A percentile compares a stretch with the other conserved stretches of the same genome.
Evolutionary conservation across 2,329 filamentous ascomycete species (phyloP).

Genomic region (Aureobasidium leucospermi): DNA sequence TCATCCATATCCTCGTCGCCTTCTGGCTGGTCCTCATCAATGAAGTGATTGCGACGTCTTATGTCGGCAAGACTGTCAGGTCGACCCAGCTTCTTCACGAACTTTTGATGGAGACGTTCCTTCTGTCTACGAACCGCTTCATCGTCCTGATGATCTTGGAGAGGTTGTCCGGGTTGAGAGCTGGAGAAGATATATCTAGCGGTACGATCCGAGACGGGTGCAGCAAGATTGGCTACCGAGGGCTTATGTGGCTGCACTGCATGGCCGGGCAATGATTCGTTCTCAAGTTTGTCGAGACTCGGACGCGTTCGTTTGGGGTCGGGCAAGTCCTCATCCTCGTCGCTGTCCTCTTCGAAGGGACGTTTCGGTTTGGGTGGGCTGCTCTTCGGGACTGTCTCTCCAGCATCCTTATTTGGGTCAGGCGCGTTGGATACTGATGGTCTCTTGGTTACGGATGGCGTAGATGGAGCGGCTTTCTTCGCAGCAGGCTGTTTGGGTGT

Average conservation of each 20-base stretch:
- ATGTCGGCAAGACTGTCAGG: constrained; percentile 71
- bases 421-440: constrained; percentile 14
- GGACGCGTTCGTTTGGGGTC: constrained; percentile 26
- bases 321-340: constrained; percentile 31
- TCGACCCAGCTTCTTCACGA: constrained; percentile 82
- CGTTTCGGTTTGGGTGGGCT: constrained; percentile 19
- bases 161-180: constrained; percentile 31
- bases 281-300: constrained; percentile 11
- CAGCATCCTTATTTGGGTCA: constrained; percentile 13
- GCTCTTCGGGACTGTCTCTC: not conserved
- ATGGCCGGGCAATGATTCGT: not conserved
- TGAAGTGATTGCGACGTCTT: constrained; percentile 51
- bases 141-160: constrained; percentile 36
- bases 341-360: constrained; percentile 34
- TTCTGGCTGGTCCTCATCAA: constrained; percentile 47
- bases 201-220: constrained; percentile 39
- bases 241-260: constrained; percentile 21
- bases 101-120: constrained; percentile 69
- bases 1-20: constrained; percentile 53
- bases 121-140: constrained; percentile 52
- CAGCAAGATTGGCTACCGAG: constrained; percentile 15
- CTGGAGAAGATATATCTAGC: constrained; percentile 54
- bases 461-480: constrained; percentile 64
- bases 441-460: constrained; percentile 46
- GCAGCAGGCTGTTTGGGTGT: constrained; percentile 35